Evolutionary conservation across 169 alveolate genomes (phyloP).

Genomic region (Cryptosporidium canis): DNA sequence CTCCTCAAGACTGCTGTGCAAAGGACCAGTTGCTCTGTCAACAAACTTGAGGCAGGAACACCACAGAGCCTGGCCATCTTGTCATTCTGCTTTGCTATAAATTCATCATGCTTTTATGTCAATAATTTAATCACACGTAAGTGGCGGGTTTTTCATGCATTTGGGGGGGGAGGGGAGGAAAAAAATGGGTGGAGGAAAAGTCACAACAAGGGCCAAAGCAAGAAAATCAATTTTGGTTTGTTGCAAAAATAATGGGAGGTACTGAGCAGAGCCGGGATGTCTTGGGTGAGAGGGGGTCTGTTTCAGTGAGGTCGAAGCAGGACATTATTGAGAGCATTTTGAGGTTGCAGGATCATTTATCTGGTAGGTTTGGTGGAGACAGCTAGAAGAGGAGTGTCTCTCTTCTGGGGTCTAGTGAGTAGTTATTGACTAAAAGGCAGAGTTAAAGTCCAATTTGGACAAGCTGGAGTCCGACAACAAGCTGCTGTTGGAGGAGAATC

Average conservation of each 20-base stretch:
- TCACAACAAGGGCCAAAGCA: not conserved
- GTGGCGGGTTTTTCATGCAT: not conserved
- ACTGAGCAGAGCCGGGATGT: no score
- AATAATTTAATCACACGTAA: not conserved
- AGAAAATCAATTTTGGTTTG: not conserved
- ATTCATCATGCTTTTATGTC: not conserved
- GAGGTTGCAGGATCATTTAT: conserved; percentile 4
- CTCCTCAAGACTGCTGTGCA: no score
- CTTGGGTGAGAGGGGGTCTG: no score
- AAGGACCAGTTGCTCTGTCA: no score
- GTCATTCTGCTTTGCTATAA: not conserved
- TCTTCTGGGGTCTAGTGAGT: not conserved
- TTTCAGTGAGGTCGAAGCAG: conserved; percentile 1
- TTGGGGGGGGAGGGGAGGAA: not conserved
- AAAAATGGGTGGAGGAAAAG: not conserved
- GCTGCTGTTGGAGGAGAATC: not conserved
- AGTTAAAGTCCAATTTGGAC: conserved; percentile 26
- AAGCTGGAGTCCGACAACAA: conserved; percentile 4
- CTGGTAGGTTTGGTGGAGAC: conserved; percentile 12
- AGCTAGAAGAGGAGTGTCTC: not conserved
- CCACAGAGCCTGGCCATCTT: no score
- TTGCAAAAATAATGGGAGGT: not conserved
- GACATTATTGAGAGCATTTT: conserved; percentile 21
- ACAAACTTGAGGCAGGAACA: no score
- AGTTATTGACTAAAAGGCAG: not conserved